phyloP scores from a whole-genome alignment of 164 flowering plant genomes.

The Saururus chinensis region DNA sequence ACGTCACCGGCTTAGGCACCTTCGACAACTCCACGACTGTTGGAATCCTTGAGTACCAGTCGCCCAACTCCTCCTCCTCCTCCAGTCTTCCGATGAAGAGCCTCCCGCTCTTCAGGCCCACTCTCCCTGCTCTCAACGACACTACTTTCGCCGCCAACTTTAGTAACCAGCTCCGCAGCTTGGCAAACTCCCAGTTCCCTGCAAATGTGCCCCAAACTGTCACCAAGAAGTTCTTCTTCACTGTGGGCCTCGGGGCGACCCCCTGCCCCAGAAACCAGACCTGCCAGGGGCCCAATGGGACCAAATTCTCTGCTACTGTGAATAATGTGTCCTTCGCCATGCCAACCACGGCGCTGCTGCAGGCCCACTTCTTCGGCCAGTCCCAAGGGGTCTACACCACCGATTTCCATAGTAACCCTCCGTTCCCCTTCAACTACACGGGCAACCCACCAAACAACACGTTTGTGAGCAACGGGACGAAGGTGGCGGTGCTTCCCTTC shows the following conservation, averaged over 20 bases:
- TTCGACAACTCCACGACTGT: constrained; percentile 42
- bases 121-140: constrained; percentile 17
- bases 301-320: constrained; percentile 30
- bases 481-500: constrained; percentile 28
- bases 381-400: constrained; percentile 44
- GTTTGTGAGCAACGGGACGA: constrained; percentile 30
- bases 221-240: constrained; percentile 20
- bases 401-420: constrained; percentile 35
- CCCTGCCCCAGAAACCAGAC: constrained; percentile 28
- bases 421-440: constrained; percentile 30
- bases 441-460: constrained; percentile 39
- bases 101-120: constrained; percentile 16
- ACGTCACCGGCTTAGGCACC: constrained; percentile 29
- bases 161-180: constrained; percentile 13
- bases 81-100: not conserved
- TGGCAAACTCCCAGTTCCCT: constrained; percentile 16
- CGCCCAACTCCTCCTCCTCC: not conserved
- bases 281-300: constrained; percentile 45
- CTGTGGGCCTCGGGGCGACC: constrained; percentile 20
- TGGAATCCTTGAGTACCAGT: constrained; percentile 26
- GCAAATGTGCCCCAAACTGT: constrained; percentile 21
- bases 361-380: constrained; percentile 28
- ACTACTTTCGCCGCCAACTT: constrained; percentile 15
- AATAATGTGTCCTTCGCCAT: constrained; percentile 38
- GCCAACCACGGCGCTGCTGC: constrained; percentile 34